Evolutionary conservation across 2,329 filamentous ascomycete genomes (phyloP), one percentile per base, ranked within the genome.

Genomic region (Aspergillus carbonarius): DNA sequence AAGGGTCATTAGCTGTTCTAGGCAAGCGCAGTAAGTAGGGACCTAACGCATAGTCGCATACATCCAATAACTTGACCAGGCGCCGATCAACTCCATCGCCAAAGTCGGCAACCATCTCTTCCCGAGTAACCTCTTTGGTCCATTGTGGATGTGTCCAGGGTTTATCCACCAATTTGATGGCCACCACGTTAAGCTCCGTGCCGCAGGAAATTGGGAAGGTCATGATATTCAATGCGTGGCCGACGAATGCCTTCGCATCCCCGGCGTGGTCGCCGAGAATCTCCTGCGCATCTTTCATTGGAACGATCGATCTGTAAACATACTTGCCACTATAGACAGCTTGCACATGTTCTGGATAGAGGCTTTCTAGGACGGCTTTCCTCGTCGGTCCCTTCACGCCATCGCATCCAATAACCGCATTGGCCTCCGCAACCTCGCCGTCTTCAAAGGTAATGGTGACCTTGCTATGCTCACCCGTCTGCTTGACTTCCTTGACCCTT

Each of bases 401-500:
- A 39, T 52, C 49, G 25, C 49, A 52, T 23, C 49, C 49, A 25
- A 52, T 25, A 15, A 52, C 49, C 30, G 35, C 49, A 37, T 35
- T 18, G 8, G 34, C 49, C 32, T 25, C 20, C n/a, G 5, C 18
- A 23, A 15, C n/a, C 13, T n/a, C 18, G 35, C 34, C 49, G 18
- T 52, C 49, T 13, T 35, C 20, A n/a, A 52, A 52, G 5, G 20
- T 37, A n/a, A 52, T 25, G 5, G 10, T 23, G 4, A 37, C 30
- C 17, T n/a, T 25, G 32, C 32, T 30, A 10, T 52, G 18, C 32
- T 49, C 37, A 9, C 20, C 34, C 0, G 39, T 51, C 27, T 72
- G 65, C 0, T 51, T 39, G 5, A 72, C 34, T 5, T 46, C 51
- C 1, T 63, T 58, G 10, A 75, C 46, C 5, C 72, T 52, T 50